phyloP scores from a whole-genome alignment of 2,329 filamentous ascomycete genomes.

The Parastagonospora avenae region DNA sequence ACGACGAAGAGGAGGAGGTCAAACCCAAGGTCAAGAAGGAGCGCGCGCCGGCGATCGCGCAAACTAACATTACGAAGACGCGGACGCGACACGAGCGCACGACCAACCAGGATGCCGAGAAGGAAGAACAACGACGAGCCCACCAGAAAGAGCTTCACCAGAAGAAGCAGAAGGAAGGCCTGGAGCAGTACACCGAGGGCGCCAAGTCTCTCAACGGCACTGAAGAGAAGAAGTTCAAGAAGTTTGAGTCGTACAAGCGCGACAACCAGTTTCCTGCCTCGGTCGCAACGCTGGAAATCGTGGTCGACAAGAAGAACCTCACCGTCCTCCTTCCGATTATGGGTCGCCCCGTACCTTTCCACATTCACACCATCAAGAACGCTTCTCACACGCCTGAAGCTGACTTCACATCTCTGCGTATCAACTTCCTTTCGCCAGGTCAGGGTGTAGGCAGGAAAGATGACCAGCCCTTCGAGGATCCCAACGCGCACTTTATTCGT shows the following conservation, averaged over 20 bases:
- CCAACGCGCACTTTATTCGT: constrained; percentile 91
- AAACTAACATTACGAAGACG: constrained; percentile 94
- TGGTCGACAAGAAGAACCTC: constrained; percentile 87
- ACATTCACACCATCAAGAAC: constrained; percentile 98
- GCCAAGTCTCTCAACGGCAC: constrained; percentile 84
- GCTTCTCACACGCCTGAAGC: constrained; percentile 97
- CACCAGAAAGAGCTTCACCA: constrained; percentile 88
- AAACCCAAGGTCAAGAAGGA: constrained; percentile 88
- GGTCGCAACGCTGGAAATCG: constrained; percentile 83
- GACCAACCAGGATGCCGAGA: constrained; percentile 87
- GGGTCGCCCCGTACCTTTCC: constrained; percentile 96
- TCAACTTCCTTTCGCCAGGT: constrained; percentile 96
- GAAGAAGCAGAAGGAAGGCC: constrained; percentile 89
- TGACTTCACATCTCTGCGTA: constrained; percentile 89
- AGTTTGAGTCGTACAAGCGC: constrained; percentile 98
- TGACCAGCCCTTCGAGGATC: constrained; percentile 96
- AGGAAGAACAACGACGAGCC: constrained; percentile 82
- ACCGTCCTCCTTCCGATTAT: constrained; percentile 95
- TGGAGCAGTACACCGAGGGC: constrained; percentile 83
- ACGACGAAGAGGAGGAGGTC: constrained; percentile 86
- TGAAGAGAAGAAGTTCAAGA: constrained; percentile 98
- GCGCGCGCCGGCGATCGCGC: constrained; percentile 83
- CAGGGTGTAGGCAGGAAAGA: constrained; percentile 97
- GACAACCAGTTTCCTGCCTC: constrained; percentile 89
- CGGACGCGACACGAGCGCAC: constrained; percentile 88